Conservation (phyloP, 768 basidiomycete genomes). For the Suillus spraguei region DNA sequence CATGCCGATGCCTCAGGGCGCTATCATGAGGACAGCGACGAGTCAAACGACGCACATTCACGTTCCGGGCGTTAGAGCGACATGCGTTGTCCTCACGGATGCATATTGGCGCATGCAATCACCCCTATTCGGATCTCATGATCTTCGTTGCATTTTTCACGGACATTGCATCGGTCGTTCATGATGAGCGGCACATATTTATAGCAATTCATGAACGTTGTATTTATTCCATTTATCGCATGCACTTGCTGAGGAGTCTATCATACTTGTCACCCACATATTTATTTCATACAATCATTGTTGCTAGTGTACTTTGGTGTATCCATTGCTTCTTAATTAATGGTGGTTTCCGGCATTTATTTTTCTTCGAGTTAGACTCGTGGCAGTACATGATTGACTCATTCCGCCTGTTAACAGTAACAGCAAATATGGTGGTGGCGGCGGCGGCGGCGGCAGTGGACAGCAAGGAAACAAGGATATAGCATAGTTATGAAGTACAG, state of each 20-base stretch:
- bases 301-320: background rate
- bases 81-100: conserved; percentile 4
- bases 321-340: conserved; percentile 6
- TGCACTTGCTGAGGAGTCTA: conserved; percentile 12
- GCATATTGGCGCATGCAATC: background rate
- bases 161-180: conserved; percentile 21
- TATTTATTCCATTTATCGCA: conserved; percentile 21
- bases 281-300: conserved; percentile 7
- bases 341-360: background rate
- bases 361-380: background rate
- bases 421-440: background rate
- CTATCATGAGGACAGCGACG: conserved; percentile 47
- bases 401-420: background rate
- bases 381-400: background rate
- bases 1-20: conserved; percentile 44
- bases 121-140: conserved; percentile 1
- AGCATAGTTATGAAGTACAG: background rate
- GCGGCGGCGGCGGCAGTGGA: background rate
- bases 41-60: conserved; percentile 42
- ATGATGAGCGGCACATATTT: background rate
- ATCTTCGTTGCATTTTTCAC: conserved; percentile 9
- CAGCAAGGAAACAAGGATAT: conserved; percentile 3
- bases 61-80: conserved; percentile 20
- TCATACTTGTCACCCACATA: background rate
- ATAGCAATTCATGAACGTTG: conserved; percentile 5